phyloP scores from a whole-genome alignment of 495 filamentous ascomycete genomes.

The Rhizodiscina lignyota region DNA sequence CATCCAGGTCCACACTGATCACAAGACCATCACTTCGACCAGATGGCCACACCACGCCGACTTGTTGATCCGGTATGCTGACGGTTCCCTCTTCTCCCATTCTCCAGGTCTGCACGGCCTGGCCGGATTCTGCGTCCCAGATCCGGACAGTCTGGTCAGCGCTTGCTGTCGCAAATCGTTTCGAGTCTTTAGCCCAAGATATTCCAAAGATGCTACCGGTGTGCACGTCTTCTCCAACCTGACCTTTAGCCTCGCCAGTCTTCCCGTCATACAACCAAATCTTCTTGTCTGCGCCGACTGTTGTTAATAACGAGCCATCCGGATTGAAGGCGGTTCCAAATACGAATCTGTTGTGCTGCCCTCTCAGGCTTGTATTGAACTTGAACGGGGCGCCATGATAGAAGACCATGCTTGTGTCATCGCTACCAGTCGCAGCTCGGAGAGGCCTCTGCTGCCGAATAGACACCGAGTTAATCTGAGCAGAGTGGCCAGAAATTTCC shows the following conservation, averaged over 20 bases:
- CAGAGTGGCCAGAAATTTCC: slow-evolving; percentile 79
- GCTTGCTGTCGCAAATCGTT: slow-evolving; percentile 75
- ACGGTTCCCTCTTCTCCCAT: slow-evolving; percentile 66
- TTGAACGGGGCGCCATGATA: slow-evolving; percentile 91
- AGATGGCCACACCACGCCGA: slow-evolving; percentile 83
- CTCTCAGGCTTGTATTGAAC: slow-evolving; percentile 60
- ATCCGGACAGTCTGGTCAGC: slow-evolving; percentile 80
- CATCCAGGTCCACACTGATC: slow-evolving; percentile 73
- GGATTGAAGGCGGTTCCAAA: slow-evolving; percentile 82
- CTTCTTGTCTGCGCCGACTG: slow-evolving; percentile 71
- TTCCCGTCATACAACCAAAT: slow-evolving; percentile 95
- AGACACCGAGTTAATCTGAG: slow-evolving; percentile 77
- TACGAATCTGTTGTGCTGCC: slow-evolving; percentile 73
- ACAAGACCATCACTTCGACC: slow-evolving; percentile 71
- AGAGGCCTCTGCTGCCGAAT: slow-evolving; percentile 80
- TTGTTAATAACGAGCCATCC: slow-evolving; percentile 68
- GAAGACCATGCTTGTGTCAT: slow-evolving; percentile 80
- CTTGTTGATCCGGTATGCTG: slow-evolving; percentile 72
- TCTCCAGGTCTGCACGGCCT: slow-evolving; percentile 63
- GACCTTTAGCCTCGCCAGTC: slow-evolving; percentile 62
- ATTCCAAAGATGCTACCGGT: slow-evolving; percentile 86
- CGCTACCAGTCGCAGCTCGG: slow-evolving; percentile 76
- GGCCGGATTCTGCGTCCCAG: slow-evolving; percentile 73
- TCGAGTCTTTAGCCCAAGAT: slow-evolving; percentile 81
- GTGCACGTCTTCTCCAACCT: slow-evolving; percentile 71